Evolutionary conservation across 371 early-diverging fungal genomes (phyloP), one percentile per base, ranked within the genome.

Genomic region (Parasitella parasitica): DNA sequence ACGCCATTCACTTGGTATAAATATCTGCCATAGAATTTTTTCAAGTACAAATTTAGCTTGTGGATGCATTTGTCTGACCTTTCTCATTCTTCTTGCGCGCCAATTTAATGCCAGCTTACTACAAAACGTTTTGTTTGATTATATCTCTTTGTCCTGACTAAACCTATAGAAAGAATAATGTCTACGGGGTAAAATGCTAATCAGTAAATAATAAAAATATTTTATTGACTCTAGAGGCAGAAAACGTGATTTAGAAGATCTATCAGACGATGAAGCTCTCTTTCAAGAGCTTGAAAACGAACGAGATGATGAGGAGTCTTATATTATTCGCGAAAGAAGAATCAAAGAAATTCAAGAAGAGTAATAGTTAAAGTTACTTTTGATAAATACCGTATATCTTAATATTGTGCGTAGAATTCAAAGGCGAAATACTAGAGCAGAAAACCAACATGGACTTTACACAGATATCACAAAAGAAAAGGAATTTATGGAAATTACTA

Each of bases 401-500:
- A 22, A 15, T 49, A 24, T 28, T 9, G 3, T 9, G 9, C 32
- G 18, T 16, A 89, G 91, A 74, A 70, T 91, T 24, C 70, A 61
- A 30, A 75, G 83, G 63, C 80, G 88, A 22, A 76, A 85, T 52
- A 76, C 83, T n/a, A 81, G 92, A 84, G 72, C 78, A 39, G 80
- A 84, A 20, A 81, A 79, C 36, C 69, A 83, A 2, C 91, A 94
- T 69, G 98, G 98, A n/a, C 69, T 83, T 0, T 96, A 92, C 73
- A 80, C 82, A 9, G 91, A 93, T 35, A 81, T 96, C 35, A 59
- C 66, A 16, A 82, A 80, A 9, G 98, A 98, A 67, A 96, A 95
- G 76, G 94, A 93, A 18, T 79, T 96, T 55, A 86, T 98, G 75
- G 81, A 89, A 39, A 84, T 92, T 28, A 91, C 95, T 6, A 91